Evolutionary conservation across 495 filamentous ascomycete genomes (phyloP).

Genomic region (Talaromyces borbonicus): DNA sequence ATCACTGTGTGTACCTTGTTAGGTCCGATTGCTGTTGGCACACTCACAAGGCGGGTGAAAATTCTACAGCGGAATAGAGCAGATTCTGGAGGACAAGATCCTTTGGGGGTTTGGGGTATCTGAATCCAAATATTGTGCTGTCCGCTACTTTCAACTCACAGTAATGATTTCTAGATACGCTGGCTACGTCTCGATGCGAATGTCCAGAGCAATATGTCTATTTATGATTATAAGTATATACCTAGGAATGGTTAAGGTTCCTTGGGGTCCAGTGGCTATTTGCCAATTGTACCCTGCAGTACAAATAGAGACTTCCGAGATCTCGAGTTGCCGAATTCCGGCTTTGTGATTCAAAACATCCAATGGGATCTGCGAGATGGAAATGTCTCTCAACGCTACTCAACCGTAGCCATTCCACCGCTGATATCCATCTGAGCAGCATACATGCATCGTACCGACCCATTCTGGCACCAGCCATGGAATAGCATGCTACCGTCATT

Average conservation of each 20-base stretch:
- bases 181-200: too few relatives aligned
- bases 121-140: too few relatives aligned
- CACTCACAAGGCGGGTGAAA: conserved; percentile 43
- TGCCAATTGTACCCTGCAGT: too few relatives aligned
- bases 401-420: conserved; percentile 16
- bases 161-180: too few relatives aligned
- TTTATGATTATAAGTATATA: background rate
- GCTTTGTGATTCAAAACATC: too few relatives aligned
- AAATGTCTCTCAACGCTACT: conserved; percentile 11
- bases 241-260: too few relatives aligned
- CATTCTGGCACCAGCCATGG: conserved; percentile 38
- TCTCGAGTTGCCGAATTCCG: too few relatives aligned
- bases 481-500: conserved; percentile 40
- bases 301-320: too few relatives aligned
- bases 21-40: conserved; percentile 60
- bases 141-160: too few relatives aligned
- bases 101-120: conserved; percentile 27
- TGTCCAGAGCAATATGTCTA: background rate
- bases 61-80: conserved; percentile 20
- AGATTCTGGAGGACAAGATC: conserved; percentile 18
- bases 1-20: conserved; percentile 64
- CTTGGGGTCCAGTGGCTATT: too few relatives aligned
- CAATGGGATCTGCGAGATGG: too few relatives aligned
- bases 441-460: conserved; percentile 25
- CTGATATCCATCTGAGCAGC: conserved; percentile 24